Evolutionary conservation across 116 monocot genomes (phyloP), one percentile per base, ranked within the genome.

Genomic region (Iris pallida): DNA sequence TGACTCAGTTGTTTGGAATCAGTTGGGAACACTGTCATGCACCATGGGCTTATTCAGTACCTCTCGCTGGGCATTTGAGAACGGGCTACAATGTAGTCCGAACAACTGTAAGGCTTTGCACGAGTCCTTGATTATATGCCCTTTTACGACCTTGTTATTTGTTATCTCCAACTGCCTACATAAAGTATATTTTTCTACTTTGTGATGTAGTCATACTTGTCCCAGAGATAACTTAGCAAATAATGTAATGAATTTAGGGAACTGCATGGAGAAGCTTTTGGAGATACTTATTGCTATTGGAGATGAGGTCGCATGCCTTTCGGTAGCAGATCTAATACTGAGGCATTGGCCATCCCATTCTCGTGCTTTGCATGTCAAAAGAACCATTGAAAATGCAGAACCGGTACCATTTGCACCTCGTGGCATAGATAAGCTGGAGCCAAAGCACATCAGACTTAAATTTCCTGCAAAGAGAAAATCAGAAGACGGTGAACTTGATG

Each of bases 211-310:
- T 51, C 13, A 13, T 51, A 51, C 49, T 51, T 51, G n/a, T 14
- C 15, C 16, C 7, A 55, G 0, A 20, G 8, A 15, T 18, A 42
- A 15, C 51, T 18, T 51, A 13, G 49, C 49, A 9, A 51, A 51
- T 51, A 42, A 8, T 30, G 30, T 43, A 53, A 42, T 48, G 17
- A 18, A 15, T 65, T 51, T 42, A 89, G 89, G 89, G 97, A 97
- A 92, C 70, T 97, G 97, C 76, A 97, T 92, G 92, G 97, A 97
- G 70, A 97, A 97, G 74, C 87, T 97, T n/a, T 51, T 97, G 75
- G 97, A 92, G 72, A 87, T 97, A 53, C 83, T 97, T 40, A 88
- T 97, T 76, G 87, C 93, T 61, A 84, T 97, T n/a, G 81, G 89
- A 47, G 92, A 83, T 71, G 97, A 98, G 79, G 87, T 85, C 71